Percentiles rank a stretch among this genome's conserved stretches.
Evolutionary conservation across 2,329 filamentous ascomycete genomes (phyloP).

Genomic region (Fusarium sp.): DNA sequence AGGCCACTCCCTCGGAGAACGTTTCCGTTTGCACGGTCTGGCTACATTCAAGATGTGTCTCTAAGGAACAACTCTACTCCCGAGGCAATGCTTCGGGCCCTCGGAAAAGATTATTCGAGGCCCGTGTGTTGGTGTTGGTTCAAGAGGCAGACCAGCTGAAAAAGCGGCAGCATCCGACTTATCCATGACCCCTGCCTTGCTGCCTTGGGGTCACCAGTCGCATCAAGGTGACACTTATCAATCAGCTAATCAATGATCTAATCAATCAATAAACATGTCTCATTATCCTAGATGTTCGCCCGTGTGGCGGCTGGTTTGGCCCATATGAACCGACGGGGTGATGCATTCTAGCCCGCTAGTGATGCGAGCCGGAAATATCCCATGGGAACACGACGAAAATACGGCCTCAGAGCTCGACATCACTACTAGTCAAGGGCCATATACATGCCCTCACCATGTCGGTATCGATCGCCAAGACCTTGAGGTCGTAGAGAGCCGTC

Average conservation of each 20-base stretch:
- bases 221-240: background rate
- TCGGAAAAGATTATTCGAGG: background rate
- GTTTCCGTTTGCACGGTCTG: background rate
- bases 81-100: background rate
- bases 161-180: background rate
- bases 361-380: background rate
- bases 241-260: background rate
- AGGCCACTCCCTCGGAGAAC: too few species aligned
- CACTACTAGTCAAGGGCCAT: too few species aligned
- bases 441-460: background rate
- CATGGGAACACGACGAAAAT: background rate
- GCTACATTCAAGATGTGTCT: background rate
- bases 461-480: background rate
- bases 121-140: background rate
- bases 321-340: background rate
- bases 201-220: background rate
- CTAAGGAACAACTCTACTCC: background rate
- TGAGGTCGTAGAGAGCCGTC: background rate
- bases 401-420: background rate
- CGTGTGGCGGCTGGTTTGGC: background rate
- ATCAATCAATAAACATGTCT: background rate
- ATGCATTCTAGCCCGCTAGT: background rate
- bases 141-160: background rate
- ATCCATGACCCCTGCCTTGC: background rate
- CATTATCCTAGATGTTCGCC: background rate